These are phyloP conservation scores for Acacia crassicarpa DNA, from an alignment of 306 rosid species.

Conservation along the genomic window DNA sequence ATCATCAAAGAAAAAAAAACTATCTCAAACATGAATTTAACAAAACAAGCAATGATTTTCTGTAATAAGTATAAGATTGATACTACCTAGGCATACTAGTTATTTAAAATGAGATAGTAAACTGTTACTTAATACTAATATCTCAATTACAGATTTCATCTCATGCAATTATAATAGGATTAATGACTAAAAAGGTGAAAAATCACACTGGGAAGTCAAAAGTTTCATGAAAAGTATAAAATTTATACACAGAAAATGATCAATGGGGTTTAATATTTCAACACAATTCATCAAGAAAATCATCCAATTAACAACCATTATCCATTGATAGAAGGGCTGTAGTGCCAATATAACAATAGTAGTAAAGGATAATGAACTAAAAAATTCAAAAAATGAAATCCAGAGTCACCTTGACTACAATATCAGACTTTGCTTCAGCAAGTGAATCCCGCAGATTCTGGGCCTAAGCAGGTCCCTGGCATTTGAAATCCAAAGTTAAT, in stretches of 20 bases:
- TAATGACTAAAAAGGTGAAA: constrained; percentile 9
- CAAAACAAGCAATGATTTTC: too few species aligned
- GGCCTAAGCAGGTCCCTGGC: constrained; percentile 98
- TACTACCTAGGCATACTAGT: neutral
- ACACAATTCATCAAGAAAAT: constrained; percentile 24
- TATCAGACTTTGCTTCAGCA: constrained; percentile 80
- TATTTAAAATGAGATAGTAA: neutral
- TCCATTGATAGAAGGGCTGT: neutral
- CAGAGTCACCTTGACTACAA: constrained; percentile 81
- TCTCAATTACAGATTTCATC: constrained; percentile 6
- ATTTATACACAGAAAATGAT: constrained; percentile 32
- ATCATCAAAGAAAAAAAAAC: too few species aligned
- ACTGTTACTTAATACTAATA: neutral
- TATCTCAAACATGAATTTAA: too few species aligned
- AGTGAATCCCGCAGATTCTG: constrained; percentile 94
- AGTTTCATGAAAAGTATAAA: constrained; percentile 42
- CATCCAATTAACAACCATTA: constrained; percentile 12
- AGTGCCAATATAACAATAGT: neutral
- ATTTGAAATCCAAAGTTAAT: constrained; percentile 15
- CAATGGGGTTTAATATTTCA: constrained; percentile 18
- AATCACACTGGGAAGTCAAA: neutral
- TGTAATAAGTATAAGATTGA: too few species aligned
- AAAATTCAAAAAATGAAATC: neutral
- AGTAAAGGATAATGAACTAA: neutral
- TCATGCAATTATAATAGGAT: constrained; percentile 6